Evolutionary conservation across 2,329 filamentous ascomycete species (phyloP).

Genomic region (Helotiales sp.): DNA sequence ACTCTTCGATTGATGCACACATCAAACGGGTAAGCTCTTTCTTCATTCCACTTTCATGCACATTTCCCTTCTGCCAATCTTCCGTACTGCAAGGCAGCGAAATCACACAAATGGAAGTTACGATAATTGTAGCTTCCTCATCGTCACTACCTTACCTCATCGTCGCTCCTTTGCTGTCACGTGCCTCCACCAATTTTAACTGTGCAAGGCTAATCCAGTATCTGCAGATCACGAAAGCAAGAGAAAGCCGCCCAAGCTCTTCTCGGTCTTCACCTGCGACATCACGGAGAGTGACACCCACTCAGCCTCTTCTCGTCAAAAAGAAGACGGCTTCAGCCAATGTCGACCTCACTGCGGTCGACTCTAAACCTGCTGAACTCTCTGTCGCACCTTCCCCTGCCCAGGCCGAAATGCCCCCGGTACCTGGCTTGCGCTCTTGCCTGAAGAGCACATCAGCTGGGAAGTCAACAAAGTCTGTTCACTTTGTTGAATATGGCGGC

Average conservation of each 20-base stretch:
- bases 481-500: conserved; percentile 12
- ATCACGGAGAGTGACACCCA: conserved; percentile 19
- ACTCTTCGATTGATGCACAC: conserved; percentile 16
- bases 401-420: not conserved
- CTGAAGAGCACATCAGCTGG: conserved; percentile 6
- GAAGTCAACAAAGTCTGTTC: conserved; percentile 2
- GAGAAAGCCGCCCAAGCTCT: conserved; percentile 10
- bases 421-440: conserved; percentile 10
- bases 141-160: not conserved
- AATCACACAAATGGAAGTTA: not conserved
- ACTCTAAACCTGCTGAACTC: conserved; percentile 6
- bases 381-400: conserved; percentile 11
- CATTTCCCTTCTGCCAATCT: not conserved
- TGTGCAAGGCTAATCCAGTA: not conserved
- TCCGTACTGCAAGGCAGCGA: not conserved
- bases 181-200: not conserved
- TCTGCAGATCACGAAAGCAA: not conserved
- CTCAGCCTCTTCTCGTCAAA: conserved; percentile 20
- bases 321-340: conserved; percentile 12
- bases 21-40: conserved; percentile 9
- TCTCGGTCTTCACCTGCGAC: conserved; percentile 7
- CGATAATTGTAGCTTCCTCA: not conserved
- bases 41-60: not conserved
- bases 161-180: not conserved
- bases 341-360: conserved; percentile 14